Evolutionary conservation across 1,284 basidiomycete species (phyloP).

Genomic region (Sanguinoderma infundibulare): DNA sequence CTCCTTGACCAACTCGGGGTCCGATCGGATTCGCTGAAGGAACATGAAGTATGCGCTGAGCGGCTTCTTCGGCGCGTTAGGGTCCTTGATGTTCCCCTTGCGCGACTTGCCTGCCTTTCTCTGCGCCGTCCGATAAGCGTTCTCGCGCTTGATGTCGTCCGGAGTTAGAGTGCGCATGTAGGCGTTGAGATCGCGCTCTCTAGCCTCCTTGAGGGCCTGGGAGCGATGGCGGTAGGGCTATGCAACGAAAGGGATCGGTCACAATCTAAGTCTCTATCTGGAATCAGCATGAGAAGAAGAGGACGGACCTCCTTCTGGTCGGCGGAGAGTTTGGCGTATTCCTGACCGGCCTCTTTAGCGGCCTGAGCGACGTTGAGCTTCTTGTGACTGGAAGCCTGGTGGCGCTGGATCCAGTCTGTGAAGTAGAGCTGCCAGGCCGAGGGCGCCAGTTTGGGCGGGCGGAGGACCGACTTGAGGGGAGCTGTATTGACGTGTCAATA

Average conservation of each 20-base stretch:
- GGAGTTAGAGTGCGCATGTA: constrained; percentile 93
- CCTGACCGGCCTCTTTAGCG: constrained; percentile 92
- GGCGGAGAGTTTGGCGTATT: constrained; percentile 80
- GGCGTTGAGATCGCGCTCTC: constrained; percentile 80
- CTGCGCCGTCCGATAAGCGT: constrained; percentile 89
- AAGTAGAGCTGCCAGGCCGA: constrained; percentile 98
- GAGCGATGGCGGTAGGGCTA: constrained; percentile 86
- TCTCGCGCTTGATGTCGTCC: constrained; percentile 94
- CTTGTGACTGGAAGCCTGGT: constrained; percentile 77
- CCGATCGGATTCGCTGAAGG: constrained; percentile 84
- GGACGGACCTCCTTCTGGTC: constrained; percentile 81
- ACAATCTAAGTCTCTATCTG: constrained; percentile 23
- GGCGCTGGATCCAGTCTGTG: constrained; percentile 92
- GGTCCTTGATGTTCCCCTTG: constrained; percentile 95
- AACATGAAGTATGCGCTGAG: constrained; percentile 96
- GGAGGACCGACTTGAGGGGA: constrained; percentile 71
- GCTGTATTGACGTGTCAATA: constrained; percentile 38
- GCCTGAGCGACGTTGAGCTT: constrained; percentile 96
- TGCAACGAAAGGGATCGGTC: constrained; percentile 33
- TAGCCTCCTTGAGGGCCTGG: constrained; percentile 81
- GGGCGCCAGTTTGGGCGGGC: constrained; percentile 91
- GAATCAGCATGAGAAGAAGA: constrained; percentile 33
- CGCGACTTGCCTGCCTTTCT: constrained; percentile 93
- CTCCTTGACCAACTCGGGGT: constrained; percentile 70
- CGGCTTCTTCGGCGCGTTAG: constrained; percentile 96